These are phyloP conservation scores for Colletotrichum sp. DNA, from an alignment of 2,329 filamentous ascomycete species.

Conservation along the genomic window DNA sequence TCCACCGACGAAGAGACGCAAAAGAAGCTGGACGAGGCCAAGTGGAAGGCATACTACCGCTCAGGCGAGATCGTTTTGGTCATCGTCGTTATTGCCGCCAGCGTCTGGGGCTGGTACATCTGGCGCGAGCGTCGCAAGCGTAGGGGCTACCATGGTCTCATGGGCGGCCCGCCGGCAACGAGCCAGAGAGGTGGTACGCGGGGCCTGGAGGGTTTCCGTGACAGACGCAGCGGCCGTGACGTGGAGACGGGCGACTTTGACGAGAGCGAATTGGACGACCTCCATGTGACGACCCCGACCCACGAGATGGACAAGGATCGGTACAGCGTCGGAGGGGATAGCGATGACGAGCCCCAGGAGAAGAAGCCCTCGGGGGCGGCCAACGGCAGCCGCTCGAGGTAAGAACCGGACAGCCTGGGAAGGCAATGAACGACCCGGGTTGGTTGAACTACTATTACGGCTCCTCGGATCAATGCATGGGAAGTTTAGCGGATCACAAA, in stretches of 20 bases:
- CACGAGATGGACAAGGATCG: slow-evolving; percentile 44
- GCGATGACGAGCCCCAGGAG: slow-evolving; percentile 53
- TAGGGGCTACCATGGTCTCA: slow-evolving; percentile 58
- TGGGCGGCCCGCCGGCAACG: slow-evolving; percentile 36
- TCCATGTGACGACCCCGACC: slow-evolving; percentile 56
- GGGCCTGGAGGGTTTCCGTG: slow-evolving; percentile 50
- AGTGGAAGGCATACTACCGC: slow-evolving; percentile 87
- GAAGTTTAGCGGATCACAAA: not conserved
- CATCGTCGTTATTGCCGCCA: slow-evolving; percentile 76
- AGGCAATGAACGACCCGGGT: not conserved
- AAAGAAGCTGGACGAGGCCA: slow-evolving; percentile 77
- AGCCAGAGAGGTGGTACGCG: slow-evolving; percentile 29
- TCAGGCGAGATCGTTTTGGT: slow-evolving; percentile 86
- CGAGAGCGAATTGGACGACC: slow-evolving; percentile 67
- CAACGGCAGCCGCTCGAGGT: slow-evolving; percentile 19
- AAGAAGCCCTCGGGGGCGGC: slow-evolving; percentile 11
- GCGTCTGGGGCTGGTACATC: slow-evolving; percentile 75
- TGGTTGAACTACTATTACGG: not conserved
- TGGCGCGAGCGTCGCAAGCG: slow-evolving; percentile 65
- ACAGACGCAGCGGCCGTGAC: slow-evolving; percentile 51
- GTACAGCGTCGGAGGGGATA: slow-evolving; percentile 63
- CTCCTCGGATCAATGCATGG: slow-evolving; percentile 10
- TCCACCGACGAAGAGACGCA: slow-evolving; percentile 69
- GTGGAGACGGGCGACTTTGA: slow-evolving; percentile 70
- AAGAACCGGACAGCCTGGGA: not conserved